Conservation (phyloP, 257 asterid species). For the Petunia secreta region DNA sequence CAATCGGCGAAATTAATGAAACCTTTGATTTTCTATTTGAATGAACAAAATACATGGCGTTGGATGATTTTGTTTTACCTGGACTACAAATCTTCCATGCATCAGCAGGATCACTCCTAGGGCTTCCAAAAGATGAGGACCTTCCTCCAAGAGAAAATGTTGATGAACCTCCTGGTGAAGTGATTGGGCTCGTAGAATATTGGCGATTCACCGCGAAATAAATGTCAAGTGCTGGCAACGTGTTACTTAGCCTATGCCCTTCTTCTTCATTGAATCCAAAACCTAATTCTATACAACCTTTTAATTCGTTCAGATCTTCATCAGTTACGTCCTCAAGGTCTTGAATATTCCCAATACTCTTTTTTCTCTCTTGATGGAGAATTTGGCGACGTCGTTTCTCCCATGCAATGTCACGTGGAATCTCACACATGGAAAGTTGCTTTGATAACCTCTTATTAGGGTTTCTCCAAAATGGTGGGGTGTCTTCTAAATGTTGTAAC, state of each 20-base stretch:
- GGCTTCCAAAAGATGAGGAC: slow-evolving; percentile 44
- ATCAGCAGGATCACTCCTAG: slow-evolving; percentile 29
- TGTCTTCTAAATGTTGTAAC: slow-evolving; percentile 59
- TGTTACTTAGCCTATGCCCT: slow-evolving; percentile 63
- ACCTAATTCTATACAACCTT: slow-evolving; percentile 84
- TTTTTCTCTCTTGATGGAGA: slow-evolving; percentile 46
- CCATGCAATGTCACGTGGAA: slow-evolving; percentile 77
- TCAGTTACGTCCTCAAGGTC: slow-evolving; percentile 53
- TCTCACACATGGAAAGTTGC: slow-evolving; percentile 78
- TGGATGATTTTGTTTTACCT: slow-evolving; percentile 26
- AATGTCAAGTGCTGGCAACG: slow-evolving; percentile 84
- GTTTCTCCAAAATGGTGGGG: slow-evolving; percentile 79
- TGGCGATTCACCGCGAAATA: slow-evolving; percentile 77
- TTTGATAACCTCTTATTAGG: slow-evolving; percentile 52
- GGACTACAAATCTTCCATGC: slow-evolving; percentile 43
- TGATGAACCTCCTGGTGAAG: slow-evolving; percentile 45
- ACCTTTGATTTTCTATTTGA: too few species aligned
- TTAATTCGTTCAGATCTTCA: slow-evolving; percentile 78
- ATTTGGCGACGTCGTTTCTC: slow-evolving; percentile 71
- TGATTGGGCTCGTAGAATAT: slow-evolving; percentile 48
- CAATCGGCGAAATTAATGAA: too few species aligned
- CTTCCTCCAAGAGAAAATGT: slow-evolving; percentile 24
- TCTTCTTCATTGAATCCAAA: slow-evolving; percentile 81
- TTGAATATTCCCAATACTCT: slow-evolving; percentile 21
- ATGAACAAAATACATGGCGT: too few species aligned